phyloP scores from a whole-genome alignment of 2,329 filamentous ascomycete species.

The Colletotrichum phormii region DNA sequence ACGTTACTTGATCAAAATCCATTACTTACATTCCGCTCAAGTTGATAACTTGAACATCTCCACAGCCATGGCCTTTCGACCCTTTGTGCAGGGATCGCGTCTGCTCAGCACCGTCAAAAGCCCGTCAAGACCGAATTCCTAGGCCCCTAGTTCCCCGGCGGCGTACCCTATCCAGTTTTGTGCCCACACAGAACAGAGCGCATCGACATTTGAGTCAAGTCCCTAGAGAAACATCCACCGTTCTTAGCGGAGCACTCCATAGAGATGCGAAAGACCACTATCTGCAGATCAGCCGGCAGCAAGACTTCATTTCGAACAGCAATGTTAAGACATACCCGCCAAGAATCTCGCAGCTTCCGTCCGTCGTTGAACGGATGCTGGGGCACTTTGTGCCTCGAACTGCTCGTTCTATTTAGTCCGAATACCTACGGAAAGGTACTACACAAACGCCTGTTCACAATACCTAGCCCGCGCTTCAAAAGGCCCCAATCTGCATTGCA shows the following conservation, averaged over 20 bases:
- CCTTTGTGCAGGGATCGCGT: background rate
- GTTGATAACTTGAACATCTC: slow-evolving; percentile 2
- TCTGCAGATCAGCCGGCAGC: background rate
- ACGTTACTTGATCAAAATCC: background rate
- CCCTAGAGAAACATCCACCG: slow-evolving; percentile 21
- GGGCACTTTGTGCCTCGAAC: background rate
- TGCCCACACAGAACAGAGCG: background rate
- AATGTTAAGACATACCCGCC: background rate
- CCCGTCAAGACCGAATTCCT: background rate
- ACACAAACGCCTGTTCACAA: background rate
- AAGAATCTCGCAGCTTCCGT: background rate
- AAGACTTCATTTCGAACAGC: background rate
- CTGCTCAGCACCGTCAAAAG: background rate
- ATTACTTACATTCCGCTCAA: background rate
- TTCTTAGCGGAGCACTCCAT: background rate
- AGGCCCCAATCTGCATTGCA: background rate
- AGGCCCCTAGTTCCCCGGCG: background rate
- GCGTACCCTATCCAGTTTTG: slow-evolving; percentile 1
- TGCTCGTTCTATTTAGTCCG: background rate
- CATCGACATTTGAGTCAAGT: slow-evolving; percentile 27
- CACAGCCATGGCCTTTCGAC: background rate
- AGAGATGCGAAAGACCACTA: slow-evolving; percentile 2
- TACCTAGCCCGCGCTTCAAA: slow-evolving; percentile 8
- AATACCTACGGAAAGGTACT: background rate
- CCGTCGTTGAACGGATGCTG: background rate